Percentiles rank a stretch among this genome's conserved stretches.
These are phyloP conservation scores for Hyaloscypha finlandica DNA, from an alignment of 495 filamentous ascomycete genomes.

Conservation along the genomic window DNA sequence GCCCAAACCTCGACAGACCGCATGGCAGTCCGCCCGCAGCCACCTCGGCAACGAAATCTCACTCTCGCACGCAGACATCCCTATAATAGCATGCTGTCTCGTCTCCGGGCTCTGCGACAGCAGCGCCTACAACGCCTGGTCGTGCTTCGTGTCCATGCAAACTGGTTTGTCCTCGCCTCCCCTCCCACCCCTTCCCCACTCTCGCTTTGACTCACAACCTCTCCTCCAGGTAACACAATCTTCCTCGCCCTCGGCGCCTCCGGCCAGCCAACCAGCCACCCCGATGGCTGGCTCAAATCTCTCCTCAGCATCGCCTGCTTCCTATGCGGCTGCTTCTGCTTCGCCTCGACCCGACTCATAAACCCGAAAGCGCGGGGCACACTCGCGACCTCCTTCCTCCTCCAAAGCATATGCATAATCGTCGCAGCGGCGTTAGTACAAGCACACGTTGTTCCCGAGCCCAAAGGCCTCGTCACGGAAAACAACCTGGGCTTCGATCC, in stretches of 20 bases:
- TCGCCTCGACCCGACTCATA: slow-evolving; percentile 32
- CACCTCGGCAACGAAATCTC: slow-evolving; percentile 39
- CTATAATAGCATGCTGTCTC: slow-evolving; percentile 57
- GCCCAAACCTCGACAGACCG: slow-evolving; percentile 8
- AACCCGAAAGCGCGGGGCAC: slow-evolving; percentile 48
- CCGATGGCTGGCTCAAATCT: slow-evolving; percentile 66
- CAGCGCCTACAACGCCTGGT: slow-evolving; percentile 62
- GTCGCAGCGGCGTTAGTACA: slow-evolving; percentile 61
- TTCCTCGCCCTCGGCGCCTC: slow-evolving; percentile 67
- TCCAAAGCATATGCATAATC: slow-evolving; percentile 56
- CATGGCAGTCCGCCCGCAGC: neutral
- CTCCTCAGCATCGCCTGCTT: slow-evolving; percentile 60
- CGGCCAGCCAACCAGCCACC: slow-evolving; percentile 48
- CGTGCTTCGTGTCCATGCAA: slow-evolving; percentile 65
- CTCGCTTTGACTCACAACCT: slow-evolving; percentile 8
- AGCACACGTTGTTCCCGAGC: slow-evolving; percentile 45
- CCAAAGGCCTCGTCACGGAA: slow-evolving; percentile 33
- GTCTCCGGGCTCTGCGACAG: slow-evolving; percentile 63
- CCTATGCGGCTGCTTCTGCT: slow-evolving; percentile 53
- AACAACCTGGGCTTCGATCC: slow-evolving; percentile 35
- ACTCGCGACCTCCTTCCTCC: slow-evolving; percentile 56
- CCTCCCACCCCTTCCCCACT: neutral
- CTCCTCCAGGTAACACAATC: slow-evolving; percentile 59
- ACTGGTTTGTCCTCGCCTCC: slow-evolving; percentile 40
- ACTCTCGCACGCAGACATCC: slow-evolving; percentile 49